Evolutionary conservation across 352 stramenopile genomes (phyloP), one percentile per base, ranked within the genome.

Genomic region (Nannochloropsis limnetica): DNA sequence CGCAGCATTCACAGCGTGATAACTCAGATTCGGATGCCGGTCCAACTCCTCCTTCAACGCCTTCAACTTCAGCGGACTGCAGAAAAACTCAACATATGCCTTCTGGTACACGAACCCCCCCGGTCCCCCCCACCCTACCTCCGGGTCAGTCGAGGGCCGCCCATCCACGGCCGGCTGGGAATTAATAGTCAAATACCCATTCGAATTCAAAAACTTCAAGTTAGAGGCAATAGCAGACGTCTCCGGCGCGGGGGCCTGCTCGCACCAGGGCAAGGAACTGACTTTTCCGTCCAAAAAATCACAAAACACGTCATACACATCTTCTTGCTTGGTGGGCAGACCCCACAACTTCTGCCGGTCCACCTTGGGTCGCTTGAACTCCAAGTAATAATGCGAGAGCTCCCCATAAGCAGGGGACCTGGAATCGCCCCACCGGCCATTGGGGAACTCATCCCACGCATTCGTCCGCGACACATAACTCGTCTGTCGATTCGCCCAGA

Each of bases 71-170:
- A 94, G 90, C 4, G 95, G 95, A 81, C 91, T 97, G 80, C 95
- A 91, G 87, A 99, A 99, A 87, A 95, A 98, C 89, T 99, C 96
- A 81, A 98, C 93, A 88, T 99, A 99, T 22, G 94, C 95, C 89
- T 99, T 98, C 88, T 99, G 96, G 89, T 99, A 99, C 43, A 99
- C 95, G 74, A 91, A 92, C 32, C 96, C 96, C 79, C 94, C 94
- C 28, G 89, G 87, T 11, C 95, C 95, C 83, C 96, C 96, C 96
- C 96, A 99, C 45, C 96, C 96, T 89, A 98, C 98, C 80, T 95
- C 91, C 87, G 80, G 90, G 90, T 99, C 91, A 67, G 93, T 91
- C 23, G 93, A 98, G 5, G 90, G 86, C 37, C 88, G 92, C 5
- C 91, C 96, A 87, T 98, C 98, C 4, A 94, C 90, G 44, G 88